Evolutionary conservation across 2,329 filamentous ascomycete genomes (phyloP).

Genomic region (Pseudogymnoascus sp.): DNA sequence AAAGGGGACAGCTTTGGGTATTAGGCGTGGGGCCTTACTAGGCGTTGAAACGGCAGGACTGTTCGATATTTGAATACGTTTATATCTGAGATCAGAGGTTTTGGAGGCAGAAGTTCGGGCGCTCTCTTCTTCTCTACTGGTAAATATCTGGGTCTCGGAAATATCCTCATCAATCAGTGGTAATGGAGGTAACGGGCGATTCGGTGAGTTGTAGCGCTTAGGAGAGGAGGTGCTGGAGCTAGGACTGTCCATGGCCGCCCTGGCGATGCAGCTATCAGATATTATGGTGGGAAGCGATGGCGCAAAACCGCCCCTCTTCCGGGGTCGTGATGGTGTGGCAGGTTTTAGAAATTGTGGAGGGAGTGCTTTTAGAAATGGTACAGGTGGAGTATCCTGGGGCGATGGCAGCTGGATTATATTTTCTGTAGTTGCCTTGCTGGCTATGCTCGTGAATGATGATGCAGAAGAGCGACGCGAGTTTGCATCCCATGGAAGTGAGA

Average conservation of each 20-base stretch:
- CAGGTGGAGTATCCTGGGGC: not conserved
- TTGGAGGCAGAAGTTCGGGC: too few species aligned
- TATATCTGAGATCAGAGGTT: too few species aligned
- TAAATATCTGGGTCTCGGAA: not conserved
- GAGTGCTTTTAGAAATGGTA: not conserved
- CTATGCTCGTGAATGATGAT: constrained; percentile 1
- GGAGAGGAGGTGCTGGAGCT: not conserved
- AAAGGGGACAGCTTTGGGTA: not conserved
- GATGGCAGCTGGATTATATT: not conserved
- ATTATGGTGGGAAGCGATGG: not conserved
- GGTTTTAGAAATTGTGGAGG: constrained; percentile 3
- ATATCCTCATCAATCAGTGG: not conserved
- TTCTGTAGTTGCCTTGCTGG: not conserved
- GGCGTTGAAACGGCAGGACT: not conserved
- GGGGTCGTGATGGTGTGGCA: not conserved
- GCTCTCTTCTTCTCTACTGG: not conserved
- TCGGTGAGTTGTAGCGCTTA: not conserved
- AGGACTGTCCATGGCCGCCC: not conserved
- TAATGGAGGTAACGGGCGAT: not conserved
- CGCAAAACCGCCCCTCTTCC: not conserved
- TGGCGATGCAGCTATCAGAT: constrained; percentile 1
- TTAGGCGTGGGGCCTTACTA: not conserved
- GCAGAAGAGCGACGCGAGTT: not conserved
- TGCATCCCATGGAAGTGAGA: constrained; percentile 1
- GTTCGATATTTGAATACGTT: not conserved